Evolutionary conservation across 306 rosid genomes (phyloP), one percentile per base, ranked within the genome.

Genomic region (Nissolia schottii): DNA sequence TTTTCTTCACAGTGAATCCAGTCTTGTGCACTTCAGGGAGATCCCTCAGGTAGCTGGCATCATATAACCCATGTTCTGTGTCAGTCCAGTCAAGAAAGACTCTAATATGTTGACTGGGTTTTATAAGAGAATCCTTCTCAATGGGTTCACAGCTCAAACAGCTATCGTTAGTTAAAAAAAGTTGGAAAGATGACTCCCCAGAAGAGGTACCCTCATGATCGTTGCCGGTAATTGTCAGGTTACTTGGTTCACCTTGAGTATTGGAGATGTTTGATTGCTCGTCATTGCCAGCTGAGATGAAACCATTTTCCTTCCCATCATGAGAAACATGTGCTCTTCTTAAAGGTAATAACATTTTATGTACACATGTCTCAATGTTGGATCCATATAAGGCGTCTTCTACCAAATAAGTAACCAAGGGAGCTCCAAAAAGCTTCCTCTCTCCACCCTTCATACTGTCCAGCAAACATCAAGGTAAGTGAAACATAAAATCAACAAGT

Each of bases 11-110:
- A 15, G 85, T 79, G 84, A 81, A 84, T 43, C 91, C 90, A 56
- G 92, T 77, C 84, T 88, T 90, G 67, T 81, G 87, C 34, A 92
- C 96, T 79, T 86, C 97, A n/a, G 99, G 99, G 64, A 95, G 90
- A 84, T 91, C 97, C 85, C 86, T 84, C 77, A 95, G 87, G 73
- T 84, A 91, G 88, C 83, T 75, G 25, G 88, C 75, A 77, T 95
- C 97, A 80, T 91, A 95, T 66, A 82, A 25, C 62, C 84, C 85
- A 46, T 80, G 74, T 80, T 89, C 97, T 83, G 63, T 81, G 28
- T 84, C 92, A 48, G 86, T 90, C 99, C 99, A 95, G 75, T 91
- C 93, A 72, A 86, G 63, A 56, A 78, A 89, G 37, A 95, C 91
- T 86, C 80, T 86, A 58, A 85, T 34, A 54, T 53, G 35, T 63